Evolutionary conservation across 345 rosid genomes (phyloP).

Genomic region (Rhodamnia argentea): DNA sequence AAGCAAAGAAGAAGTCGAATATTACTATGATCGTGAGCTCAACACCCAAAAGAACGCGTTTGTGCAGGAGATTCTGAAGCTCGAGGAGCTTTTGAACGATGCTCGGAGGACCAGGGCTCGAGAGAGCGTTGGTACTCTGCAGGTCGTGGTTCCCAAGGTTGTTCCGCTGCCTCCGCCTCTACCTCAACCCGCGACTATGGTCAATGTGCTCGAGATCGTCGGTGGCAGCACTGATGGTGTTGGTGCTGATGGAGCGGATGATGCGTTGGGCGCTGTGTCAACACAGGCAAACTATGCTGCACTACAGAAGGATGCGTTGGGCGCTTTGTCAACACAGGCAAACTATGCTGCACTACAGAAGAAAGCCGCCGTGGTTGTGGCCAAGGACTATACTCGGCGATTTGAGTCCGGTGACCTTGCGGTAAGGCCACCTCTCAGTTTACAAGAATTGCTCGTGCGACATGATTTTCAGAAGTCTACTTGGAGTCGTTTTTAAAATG

Average conservation of each 20-base stretch:
- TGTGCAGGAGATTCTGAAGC: conserved; percentile 29
- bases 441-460: background rate
- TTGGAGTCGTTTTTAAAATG: too few relatives aligned
- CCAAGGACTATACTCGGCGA: conserved; percentile 53
- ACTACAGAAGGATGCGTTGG: conserved; percentile 40
- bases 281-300: conserved; percentile 51
- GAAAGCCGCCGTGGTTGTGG: conserved; percentile 69
- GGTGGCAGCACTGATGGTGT: conserved; percentile 22
- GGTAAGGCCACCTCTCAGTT: conserved; percentile 14
- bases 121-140: conserved; percentile 30
- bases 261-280: conserved; percentile 19
- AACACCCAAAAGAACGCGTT: conserved; percentile 3
- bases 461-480: too few relatives aligned
- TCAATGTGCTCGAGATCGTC: conserved; percentile 19
- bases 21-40: too few relatives aligned
- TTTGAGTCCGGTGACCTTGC: conserved; percentile 53
- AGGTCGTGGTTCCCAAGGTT: conserved; percentile 78
- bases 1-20: too few relatives aligned
- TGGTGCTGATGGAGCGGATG: conserved; percentile 27
- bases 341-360: conserved; percentile 61
- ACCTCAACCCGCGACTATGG: conserved; percentile 10
- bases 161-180: conserved; percentile 20
- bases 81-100: conserved; percentile 38
- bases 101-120: conserved; percentile 47
- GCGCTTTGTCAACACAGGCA: conserved; percentile 26